Base-by-base conservation (phyloP, 1,139 yeast genomes). In the Candida freyschussii region DNA sequence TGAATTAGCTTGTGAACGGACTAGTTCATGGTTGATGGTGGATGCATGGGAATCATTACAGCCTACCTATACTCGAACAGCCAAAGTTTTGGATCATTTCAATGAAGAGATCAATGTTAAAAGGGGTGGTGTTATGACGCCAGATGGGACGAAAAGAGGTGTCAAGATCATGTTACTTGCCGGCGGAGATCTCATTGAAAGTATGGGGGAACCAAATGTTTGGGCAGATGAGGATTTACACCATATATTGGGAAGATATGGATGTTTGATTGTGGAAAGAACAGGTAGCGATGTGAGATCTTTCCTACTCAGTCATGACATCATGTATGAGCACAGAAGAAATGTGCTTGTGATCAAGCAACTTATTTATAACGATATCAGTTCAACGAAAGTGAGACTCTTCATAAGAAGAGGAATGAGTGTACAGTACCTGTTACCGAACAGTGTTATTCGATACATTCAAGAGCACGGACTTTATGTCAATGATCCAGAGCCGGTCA, bases 151-250 rank as follows among this genome's bases (percentile, higher is more conserved):
- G 41, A 75, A 75, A 40, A 69, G 86, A 43, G 96, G 95, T 14
- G 96, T 85, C 37, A 91, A 91, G 56, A 82, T 91, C 50, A 91
- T 91, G 98, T 69, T 91, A 39, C 67, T 91, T 25, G 98, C 98
- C 1, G 99, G 99, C 31, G 98, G 98, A 23, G 98, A 91, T 60
- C 69, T 93, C 50, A 91, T 91, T 37, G 98, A 91, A 59, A 80
- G 94, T 31, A 91, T 93, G 97, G 98, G 98, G n/a, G 98, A 91
- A 59, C 97, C 97, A 19, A 93, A 89, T 53, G 98, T 91, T 22
- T 91, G 99, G 99, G 96, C 95, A 1, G 97, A 89, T 56, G 82
- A 74, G 39, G 99, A 91, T 59, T 68, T 91, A 51, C 95, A 89
- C 55, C 98, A 91, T 58, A 93, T 91, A 33, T 68, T 91, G 45